Percentiles rank a stretch among this genome's conserved stretches.
These are phyloP conservation scores for Annulohypoxylon nitens DNA, from an alignment of 495 filamentous ascomycete genomes.

Conservation along the genomic window DNA sequence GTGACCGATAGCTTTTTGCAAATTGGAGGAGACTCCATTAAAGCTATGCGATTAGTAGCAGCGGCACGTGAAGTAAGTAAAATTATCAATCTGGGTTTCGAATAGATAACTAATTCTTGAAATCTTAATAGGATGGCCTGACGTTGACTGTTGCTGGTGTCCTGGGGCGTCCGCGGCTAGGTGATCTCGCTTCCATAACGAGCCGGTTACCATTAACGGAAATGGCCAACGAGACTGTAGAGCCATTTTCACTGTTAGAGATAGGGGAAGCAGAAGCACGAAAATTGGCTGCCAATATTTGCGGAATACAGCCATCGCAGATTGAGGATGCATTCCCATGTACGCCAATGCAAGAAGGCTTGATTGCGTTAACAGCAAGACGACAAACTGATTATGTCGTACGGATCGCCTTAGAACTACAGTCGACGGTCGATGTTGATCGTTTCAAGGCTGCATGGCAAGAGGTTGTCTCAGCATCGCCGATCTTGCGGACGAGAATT, in stretches of 20 bases:
- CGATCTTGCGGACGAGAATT: slow-evolving; percentile 6
- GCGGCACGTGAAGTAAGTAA: not conserved
- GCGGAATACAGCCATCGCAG: not conserved
- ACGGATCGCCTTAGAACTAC: not conserved
- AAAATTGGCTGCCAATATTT: not conserved
- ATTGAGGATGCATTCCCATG: slow-evolving; percentile 6
- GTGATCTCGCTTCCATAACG: not conserved
- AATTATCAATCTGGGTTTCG: not conserved
- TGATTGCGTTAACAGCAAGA: not conserved
- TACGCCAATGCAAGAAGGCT: slow-evolving; percentile 5
- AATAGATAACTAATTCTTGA: not conserved
- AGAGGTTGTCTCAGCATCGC: not conserved
- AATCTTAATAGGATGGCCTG: not conserved
- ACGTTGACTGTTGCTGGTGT: slow-evolving; percentile 2
- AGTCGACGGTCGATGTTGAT: not conserved
- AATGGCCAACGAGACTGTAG: not conserved
- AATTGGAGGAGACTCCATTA: slow-evolving; percentile 5
- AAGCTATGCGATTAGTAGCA: slow-evolving; percentile 3
- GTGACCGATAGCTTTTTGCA: not conserved
- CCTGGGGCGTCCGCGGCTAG: not conserved
- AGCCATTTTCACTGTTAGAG: not conserved
- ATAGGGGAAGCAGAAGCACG: not conserved
- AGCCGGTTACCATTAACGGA: not conserved
- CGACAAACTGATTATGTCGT: not conserved
- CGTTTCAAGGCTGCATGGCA: not conserved